Percentiles rank a stretch among this genome's conserved stretches.
Evolutionary conservation across 148 eudicot genomes (phyloP).

Genomic region (Drosera capensis): DNA sequence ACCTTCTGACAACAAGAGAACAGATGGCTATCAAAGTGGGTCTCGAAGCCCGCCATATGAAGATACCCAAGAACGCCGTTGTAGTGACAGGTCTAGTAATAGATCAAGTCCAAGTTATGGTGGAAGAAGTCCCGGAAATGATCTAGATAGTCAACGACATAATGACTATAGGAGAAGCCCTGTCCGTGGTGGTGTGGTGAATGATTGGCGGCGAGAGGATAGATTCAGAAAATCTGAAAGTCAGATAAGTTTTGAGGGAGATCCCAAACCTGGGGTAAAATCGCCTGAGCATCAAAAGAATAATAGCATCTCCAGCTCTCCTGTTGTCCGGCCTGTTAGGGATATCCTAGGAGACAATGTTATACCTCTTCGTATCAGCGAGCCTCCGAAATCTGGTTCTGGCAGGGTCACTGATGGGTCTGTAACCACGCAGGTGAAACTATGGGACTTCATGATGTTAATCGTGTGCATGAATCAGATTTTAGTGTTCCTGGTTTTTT

Average conservation of each 20-base stretch:
- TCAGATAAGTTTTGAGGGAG: slow-evolving; percentile 49
- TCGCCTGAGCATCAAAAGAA: slow-evolving; percentile 66
- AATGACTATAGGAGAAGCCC: slow-evolving; percentile 61
- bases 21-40: slow-evolving; percentile 40
- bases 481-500: background rate
- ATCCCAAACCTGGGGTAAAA: slow-evolving; percentile 42
- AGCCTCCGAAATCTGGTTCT: slow-evolving; percentile 72
- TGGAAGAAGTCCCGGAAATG: slow-evolving; percentile 75
- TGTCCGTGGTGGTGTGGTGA: slow-evolving; percentile 44
- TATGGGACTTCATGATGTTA: background rate
- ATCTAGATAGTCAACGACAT: slow-evolving; percentile 32
- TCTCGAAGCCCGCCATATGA: slow-evolving; percentile 79
- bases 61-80: slow-evolving; percentile 46
- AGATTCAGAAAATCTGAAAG: slow-evolving; percentile 78
- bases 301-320: slow-evolving; percentile 44
- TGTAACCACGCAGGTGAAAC: slow-evolving; percentile 40
- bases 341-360: slow-evolving; percentile 80
- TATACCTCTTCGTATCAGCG: slow-evolving; percentile 60
- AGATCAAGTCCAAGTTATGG: slow-evolving; percentile 68
- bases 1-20: slow-evolving; percentile 36
- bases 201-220: slow-evolving; percentile 83
- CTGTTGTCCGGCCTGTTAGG: slow-evolving; percentile 61
- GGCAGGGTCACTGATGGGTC: slow-evolving; percentile 33
- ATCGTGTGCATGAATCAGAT: background rate
- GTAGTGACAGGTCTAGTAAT: slow-evolving; percentile 55